Conservation (phyloP, 768 basidiomycete genomes). For the Lepiota brunneoincarnata region DNA sequence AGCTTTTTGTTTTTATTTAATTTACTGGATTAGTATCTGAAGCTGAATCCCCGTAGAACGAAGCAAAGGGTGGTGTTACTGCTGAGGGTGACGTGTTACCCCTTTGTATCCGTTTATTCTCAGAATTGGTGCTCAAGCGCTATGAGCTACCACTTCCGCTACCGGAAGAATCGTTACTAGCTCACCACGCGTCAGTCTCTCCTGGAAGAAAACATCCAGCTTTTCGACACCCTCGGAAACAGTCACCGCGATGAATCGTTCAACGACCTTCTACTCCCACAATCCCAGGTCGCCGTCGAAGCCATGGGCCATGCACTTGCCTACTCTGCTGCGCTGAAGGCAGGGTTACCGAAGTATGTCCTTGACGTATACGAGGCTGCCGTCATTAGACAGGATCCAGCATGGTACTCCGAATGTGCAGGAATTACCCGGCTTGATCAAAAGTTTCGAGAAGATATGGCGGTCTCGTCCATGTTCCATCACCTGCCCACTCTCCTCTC, state of each 20-base stretch:
- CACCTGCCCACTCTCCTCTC: slow-evolving; percentile 38
- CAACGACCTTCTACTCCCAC: slow-evolving; percentile 53
- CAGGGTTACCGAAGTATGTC: slow-evolving; percentile 42
- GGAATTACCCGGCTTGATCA: slow-evolving; percentile 47
- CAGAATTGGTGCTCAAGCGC: slow-evolving; percentile 56
- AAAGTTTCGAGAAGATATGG: slow-evolving; percentile 43
- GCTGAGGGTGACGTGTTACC: slow-evolving; percentile 55
- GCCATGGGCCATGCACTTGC: slow-evolving; percentile 65
- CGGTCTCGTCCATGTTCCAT: slow-evolving; percentile 41
- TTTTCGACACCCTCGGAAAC: slow-evolving; percentile 33
- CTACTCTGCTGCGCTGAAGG: slow-evolving; percentile 48
- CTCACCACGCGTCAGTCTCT: slow-evolving; percentile 45
- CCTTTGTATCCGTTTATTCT: slow-evolving; percentile 52
- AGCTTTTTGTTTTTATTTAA: slow-evolving; percentile 6
- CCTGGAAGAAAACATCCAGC: slow-evolving; percentile 42
- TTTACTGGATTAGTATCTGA: slow-evolving; percentile 12
- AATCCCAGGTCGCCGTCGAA: slow-evolving; percentile 49
- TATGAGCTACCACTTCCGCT: slow-evolving; percentile 52
- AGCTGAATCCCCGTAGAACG: slow-evolving; percentile 28
- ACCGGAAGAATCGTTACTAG: slow-evolving; percentile 48
- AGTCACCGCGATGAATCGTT: slow-evolving; percentile 51
- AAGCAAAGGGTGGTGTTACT: slow-evolving; percentile 56
- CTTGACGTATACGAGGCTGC: slow-evolving; percentile 56
- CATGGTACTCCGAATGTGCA: slow-evolving; percentile 58
- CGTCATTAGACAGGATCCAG: slow-evolving; percentile 50